Evolutionary conservation across 768 basidiomycete genomes (phyloP), one percentile per base, ranked within the genome.

Genomic region (Coprinellus micaceus): DNA sequence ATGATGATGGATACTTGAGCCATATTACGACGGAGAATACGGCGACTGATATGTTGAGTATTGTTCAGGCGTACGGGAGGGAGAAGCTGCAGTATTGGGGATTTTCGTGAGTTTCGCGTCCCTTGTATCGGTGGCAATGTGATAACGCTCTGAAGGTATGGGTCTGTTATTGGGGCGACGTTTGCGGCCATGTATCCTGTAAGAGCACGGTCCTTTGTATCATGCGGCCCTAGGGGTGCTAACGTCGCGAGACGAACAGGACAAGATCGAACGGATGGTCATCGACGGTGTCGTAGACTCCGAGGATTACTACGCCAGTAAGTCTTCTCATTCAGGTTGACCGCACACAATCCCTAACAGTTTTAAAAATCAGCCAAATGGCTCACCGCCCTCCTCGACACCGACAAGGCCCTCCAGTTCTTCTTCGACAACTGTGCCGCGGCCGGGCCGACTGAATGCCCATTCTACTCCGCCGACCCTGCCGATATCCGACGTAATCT

Each of bases 261-360:
- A 74, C 50, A 73, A 73, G 39, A 62, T 76, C 21, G 73, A 70
- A 47, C 69, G 74, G 11, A 9, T 77, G 17, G 63, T 74, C 9
- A 66, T 77, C 21, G 76, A 78, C 45, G 74, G 75, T 22, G 74
- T 76, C 19, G 67, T 71, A 21, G 75, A 77, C 41, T 61, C 71
- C 1, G 71, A 76, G 28, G 63, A 75, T 47, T 77, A 76, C 54
- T 78, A 72, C 52, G 58, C 67, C 12, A 66, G 76, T 74, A 58
- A 41, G 65, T 52, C n/a, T n/a, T n/a, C n/a, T n/a, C n/a, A n/a
- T n/a, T n/a, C n/a, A n/a, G n/a, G n/a, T n/a, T n/a, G n/a, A n/a
- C n/a, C n/a, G n/a, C n/a, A n/a, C n/a, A n/a, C n/a, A n/a, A n/a
- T n/a, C n/a, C n/a, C n/a, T n/a, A n/a, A n/a, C n/a, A n/a, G n/a